Conservation (phyloP, 768 basidiomycete species). For the Russula emetica region DNA sequence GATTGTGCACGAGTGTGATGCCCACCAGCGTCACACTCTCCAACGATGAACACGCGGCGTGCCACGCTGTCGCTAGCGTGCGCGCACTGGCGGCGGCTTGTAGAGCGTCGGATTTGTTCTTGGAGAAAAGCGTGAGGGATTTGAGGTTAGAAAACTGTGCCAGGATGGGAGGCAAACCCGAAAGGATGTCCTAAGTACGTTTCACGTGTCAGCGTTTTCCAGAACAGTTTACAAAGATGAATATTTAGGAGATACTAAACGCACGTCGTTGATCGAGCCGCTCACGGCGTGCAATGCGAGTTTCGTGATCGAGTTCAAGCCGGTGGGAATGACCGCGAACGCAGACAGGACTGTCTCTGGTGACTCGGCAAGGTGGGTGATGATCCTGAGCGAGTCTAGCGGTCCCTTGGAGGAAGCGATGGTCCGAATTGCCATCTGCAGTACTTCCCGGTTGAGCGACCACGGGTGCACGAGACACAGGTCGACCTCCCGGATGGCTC, state of each 20-base stretch:
- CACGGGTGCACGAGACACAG: slow-evolving; percentile 31
- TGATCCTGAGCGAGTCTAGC: slow-evolving; percentile 31
- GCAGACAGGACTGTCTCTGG: slow-evolving; percentile 28
- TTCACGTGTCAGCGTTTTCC: slow-evolving; percentile 3
- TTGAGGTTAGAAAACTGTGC: slow-evolving; percentile 29
- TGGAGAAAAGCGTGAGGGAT: slow-evolving; percentile 31
- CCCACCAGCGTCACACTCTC: slow-evolving; percentile 30
- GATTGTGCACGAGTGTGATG: slow-evolving; percentile 29
- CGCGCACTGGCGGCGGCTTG: slow-evolving; percentile 22
- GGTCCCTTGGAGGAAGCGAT: slow-evolving; percentile 30
- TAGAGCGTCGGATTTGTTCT: slow-evolving; percentile 29
- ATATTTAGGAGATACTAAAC: neutral
- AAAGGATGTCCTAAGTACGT: slow-evolving; percentile 29
- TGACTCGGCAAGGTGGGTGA: slow-evolving; percentile 26
- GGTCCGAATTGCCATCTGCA: slow-evolving; percentile 29
- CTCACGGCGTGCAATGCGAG: slow-evolving; percentile 31
- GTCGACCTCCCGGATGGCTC: slow-evolving; percentile 31
- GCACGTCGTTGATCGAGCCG: slow-evolving; percentile 30
- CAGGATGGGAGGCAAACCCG: slow-evolving; percentile 28
- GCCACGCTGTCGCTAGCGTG: slow-evolving; percentile 28
- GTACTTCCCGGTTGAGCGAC: slow-evolving; percentile 30
- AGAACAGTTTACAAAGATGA: too few relatives aligned
- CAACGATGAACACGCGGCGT: slow-evolving; percentile 29
- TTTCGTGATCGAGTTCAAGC: slow-evolving; percentile 28
- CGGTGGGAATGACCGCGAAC: slow-evolving; percentile 27